Percentiles rank a stretch among this genome's conserved stretches.
Conservation (phyloP, 768 basidiomycete genomes). For the Leccinellum rugosiceps region DNA sequence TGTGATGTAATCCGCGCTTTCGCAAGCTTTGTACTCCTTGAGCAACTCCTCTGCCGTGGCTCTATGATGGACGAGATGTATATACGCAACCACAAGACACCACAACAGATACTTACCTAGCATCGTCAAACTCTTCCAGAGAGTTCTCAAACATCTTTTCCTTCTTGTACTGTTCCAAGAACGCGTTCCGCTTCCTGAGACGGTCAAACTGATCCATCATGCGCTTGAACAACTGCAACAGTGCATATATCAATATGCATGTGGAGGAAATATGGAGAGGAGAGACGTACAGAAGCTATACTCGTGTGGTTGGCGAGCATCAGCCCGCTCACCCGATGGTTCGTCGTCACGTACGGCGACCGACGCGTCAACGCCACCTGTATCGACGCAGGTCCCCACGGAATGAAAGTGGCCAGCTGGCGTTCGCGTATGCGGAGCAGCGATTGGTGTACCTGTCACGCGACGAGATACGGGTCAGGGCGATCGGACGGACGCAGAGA, state of each 20-base stretch:
- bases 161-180: conserved; percentile 96
- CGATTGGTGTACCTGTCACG: conserved; percentile 87
- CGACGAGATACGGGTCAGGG: neutral
- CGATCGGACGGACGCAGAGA: neutral
- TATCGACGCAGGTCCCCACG: conserved; percentile 98
- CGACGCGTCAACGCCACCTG: conserved; percentile 93
- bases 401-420: conserved; percentile 95
- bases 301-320: conserved; percentile 99
- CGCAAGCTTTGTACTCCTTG: conserved; percentile 95
- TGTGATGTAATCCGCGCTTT: conserved; percentile 91
- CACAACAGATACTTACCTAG: conserved; percentile 54
- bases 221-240: conserved; percentile 80
- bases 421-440: conserved; percentile 94
- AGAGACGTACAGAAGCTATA: conserved; percentile 76
- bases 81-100: neutral
- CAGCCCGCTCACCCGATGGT: conserved; percentile 93
- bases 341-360: conserved; percentile 83
- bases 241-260: neutral
- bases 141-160: conserved; percentile 94
- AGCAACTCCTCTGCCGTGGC: conserved; percentile 84
- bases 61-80: conserved; percentile 36
- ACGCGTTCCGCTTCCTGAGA: conserved; percentile 84
- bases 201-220: conserved; percentile 95
- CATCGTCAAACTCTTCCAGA: conserved; percentile 95
- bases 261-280: neutral